phyloP scores from a whole-genome alignment of 2,329 filamentous ascomycete genomes.

The Cladosporium sp. region DNA sequence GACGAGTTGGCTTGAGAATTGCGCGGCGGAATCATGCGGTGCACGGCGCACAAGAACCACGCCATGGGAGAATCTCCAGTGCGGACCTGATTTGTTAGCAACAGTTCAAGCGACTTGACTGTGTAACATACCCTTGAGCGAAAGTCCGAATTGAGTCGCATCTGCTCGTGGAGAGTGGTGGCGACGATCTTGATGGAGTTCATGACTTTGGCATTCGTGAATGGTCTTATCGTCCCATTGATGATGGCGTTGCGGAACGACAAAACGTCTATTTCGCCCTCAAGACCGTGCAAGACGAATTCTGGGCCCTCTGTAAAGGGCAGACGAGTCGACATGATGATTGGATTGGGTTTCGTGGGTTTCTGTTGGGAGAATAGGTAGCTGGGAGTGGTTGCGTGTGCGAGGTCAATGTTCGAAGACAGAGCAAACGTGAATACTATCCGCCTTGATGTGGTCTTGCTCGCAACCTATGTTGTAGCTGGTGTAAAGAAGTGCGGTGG shows the following conservation, averaged over 20 bases:
- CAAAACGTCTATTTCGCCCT: neutral
- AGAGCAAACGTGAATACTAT: too few species aligned
- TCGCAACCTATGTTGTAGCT: too few species aligned
- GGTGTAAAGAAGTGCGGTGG: too few species aligned
- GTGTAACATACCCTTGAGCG: constrained; percentile 1
- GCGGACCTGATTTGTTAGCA: constrained; percentile 8
- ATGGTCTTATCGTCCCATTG: neutral
- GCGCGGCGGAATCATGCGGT: constrained; percentile 5
- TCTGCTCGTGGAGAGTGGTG: neutral
- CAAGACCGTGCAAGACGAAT: constrained; percentile 1
- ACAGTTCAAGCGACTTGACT: neutral
- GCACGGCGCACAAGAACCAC: constrained; percentile 3
- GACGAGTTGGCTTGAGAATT: neutral
- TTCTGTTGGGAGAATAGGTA: too few species aligned
- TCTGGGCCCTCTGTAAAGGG: too few species aligned
- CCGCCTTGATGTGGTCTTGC: too few species aligned
- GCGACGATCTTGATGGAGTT: neutral
- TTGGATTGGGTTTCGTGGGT: too few species aligned
- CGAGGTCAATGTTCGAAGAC: too few species aligned
- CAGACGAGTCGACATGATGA: too few species aligned
- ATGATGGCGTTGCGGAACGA: neutral
- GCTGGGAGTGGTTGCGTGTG: too few species aligned
- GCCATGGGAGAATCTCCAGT: neutral
- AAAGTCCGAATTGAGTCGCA: neutral
- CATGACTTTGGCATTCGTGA: neutral